phyloP scores from a whole-genome alignment of 352 stramenopile genomes.

The Plasmopara muralis region DNA sequence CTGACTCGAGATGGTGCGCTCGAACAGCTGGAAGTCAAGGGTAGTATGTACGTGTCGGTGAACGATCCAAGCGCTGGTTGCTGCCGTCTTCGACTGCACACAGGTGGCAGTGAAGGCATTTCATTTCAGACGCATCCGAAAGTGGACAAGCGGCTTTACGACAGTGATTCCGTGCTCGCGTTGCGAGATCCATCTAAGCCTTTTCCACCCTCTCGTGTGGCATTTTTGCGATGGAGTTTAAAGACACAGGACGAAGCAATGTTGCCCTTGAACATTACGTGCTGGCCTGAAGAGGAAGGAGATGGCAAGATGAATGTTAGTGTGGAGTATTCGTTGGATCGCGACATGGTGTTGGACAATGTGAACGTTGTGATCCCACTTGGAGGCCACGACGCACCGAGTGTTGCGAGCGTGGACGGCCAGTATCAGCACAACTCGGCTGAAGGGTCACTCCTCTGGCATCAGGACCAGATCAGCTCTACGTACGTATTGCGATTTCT shows the following conservation, averaged over 20 bases:
- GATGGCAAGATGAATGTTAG: constrained; percentile 84
- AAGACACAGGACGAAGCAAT: constrained; percentile 86
- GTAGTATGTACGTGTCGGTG: constrained; percentile 76
- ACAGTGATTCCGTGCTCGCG: constrained; percentile 69
- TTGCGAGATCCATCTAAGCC: constrained; percentile 79
- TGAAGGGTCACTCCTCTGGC: constrained; percentile 68
- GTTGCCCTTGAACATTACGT: constrained; percentile 81
- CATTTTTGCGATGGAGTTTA: constrained; percentile 78
- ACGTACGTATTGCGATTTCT: constrained; percentile 38
- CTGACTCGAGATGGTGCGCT: constrained; percentile 75
- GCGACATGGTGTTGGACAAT: constrained; percentile 85
- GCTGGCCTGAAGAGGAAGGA: constrained; percentile 82
- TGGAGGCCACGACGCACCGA: constrained; percentile 59
- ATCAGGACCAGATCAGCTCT: constrained; percentile 70
- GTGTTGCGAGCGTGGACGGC: constrained; percentile 70
- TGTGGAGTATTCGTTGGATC: constrained; percentile 84
- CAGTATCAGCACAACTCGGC: constrained; percentile 83
- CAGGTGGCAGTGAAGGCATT: constrained; percentile 58
- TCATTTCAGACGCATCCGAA: constrained; percentile 85
- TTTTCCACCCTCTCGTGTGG: constrained; percentile 74
- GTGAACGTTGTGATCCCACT: constrained; percentile 82
- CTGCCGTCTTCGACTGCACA: constrained; percentile 71
- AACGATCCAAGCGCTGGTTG: constrained; percentile 65
- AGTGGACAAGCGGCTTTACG: constrained; percentile 84
- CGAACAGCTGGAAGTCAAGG: constrained; percentile 85